Conservation (phyloP, 495 filamentous ascomycete species). For the Aspergillus taichungensis region DNA sequence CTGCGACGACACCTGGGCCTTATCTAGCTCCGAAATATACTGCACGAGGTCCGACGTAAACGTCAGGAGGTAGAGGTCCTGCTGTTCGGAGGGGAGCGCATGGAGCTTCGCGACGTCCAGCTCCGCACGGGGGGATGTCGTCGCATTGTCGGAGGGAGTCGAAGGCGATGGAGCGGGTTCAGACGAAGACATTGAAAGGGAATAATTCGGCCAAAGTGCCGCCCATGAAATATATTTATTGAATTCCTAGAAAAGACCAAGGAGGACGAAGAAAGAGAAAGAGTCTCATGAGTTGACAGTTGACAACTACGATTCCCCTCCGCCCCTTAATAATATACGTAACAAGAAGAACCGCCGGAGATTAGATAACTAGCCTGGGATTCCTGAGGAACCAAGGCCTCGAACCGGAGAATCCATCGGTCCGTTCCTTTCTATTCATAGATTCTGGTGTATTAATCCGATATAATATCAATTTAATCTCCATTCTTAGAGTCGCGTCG, state of each 20-base stretch:
- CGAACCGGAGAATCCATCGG: too few species aligned
- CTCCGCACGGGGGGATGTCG: conserved; percentile 35
- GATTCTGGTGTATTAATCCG: too few species aligned
- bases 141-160: conserved; percentile 25
- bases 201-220: conserved; percentile 11
- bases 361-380: too few species aligned
- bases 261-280: neutral
- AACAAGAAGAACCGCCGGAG: too few species aligned
- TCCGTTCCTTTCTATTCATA: too few species aligned
- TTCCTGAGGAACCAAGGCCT: too few species aligned
- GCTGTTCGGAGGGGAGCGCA: conserved; percentile 85
- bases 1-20: conserved; percentile 73
- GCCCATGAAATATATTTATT: conserved; percentile 11
- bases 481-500: too few species aligned
- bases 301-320: neutral
- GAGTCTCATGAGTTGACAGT: neutral
- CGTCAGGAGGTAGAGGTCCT: conserved; percentile 85
- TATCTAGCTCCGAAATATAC: conserved; percentile 63
- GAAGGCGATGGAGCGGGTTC: conserved; percentile 20
- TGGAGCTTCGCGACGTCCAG: conserved; percentile 85
- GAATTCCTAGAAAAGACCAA: neutral
- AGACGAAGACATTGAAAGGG: conserved; percentile 33
- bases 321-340: too few species aligned
- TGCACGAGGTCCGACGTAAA: conserved; percentile 78
- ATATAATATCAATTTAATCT: too few species aligned